These are phyloP conservation scores for Penicillium nucicola DNA, from an alignment of 495 filamentous ascomycete genomes.

Conservation along the genomic window DNA sequence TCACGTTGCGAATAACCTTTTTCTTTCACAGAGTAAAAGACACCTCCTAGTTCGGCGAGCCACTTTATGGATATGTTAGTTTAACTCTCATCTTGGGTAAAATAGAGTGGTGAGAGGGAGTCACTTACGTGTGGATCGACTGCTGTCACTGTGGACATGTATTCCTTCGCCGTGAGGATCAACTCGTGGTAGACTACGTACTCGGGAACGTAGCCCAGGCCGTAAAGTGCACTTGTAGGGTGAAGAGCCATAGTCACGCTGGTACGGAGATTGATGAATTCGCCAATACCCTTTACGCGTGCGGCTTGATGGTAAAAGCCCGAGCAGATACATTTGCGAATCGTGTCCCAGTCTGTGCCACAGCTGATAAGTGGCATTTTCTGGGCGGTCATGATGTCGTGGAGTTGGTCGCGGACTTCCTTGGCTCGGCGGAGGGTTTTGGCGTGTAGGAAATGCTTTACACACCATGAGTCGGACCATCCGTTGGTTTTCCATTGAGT, in stretches of 20 bases:
- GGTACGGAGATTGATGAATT: slow-evolving; percentile 95
- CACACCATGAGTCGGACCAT: slow-evolving; percentile 87
- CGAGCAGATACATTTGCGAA: slow-evolving; percentile 94
- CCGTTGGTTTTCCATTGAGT: slow-evolving; percentile 93
- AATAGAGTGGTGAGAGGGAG: neutral
- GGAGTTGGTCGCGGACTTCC: slow-evolving; percentile 89
- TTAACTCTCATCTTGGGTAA: neutral
- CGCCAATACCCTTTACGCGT: slow-evolving; percentile 91
- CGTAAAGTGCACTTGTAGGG: slow-evolving; percentile 89
- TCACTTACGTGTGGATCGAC: slow-evolving; percentile 80
- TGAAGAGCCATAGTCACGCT: slow-evolving; percentile 91
- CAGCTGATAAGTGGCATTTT: slow-evolving; percentile 86
- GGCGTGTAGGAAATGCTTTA: slow-evolving; percentile 85
- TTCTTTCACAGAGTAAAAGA: slow-evolving; percentile 97
- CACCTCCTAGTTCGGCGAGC: slow-evolving; percentile 97
- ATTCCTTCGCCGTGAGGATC: slow-evolving; percentile 94
- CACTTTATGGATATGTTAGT: slow-evolving; percentile 47
- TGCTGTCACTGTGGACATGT: slow-evolving; percentile 96
- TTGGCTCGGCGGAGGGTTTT: slow-evolving; percentile 87
- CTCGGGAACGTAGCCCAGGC: slow-evolving; percentile 88
- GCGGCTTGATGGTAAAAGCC: slow-evolving; percentile 99
- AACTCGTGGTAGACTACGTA: slow-evolving; percentile 99
- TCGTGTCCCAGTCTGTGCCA: slow-evolving; percentile 94
- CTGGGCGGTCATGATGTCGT: slow-evolving; percentile 92
- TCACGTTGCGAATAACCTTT: slow-evolving; percentile 93